Base-by-base conservation (phyloP, 371 early-diverging fungal genomes). In the Mucor circinelloides region DNA sequence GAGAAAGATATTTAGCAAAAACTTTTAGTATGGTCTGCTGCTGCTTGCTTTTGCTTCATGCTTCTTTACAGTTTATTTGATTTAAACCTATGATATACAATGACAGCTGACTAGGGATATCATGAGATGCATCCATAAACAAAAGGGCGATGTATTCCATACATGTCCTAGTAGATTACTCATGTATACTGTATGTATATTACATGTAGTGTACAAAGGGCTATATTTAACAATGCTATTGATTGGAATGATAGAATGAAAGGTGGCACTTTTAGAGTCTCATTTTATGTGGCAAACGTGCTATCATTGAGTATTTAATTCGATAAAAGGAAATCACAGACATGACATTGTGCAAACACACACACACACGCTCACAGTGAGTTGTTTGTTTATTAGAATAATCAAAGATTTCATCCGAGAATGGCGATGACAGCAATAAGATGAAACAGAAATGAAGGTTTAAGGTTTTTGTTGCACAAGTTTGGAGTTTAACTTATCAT, bases 1-100 rank as follows among this genome's bases (percentile, higher is more conserved):
- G n/a, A 5, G 13, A 15, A 28, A 10, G 28, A 59, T 2, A 59
- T 56, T 32, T 46, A 42, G 44, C 27, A 67, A 55, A 54, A 44
- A 60, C 67, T 67, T 67, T 67, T 61, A 67, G 67, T 60, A 61
- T 67, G 67, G 61, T 61, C 67, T 67, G 67, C 67, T 67, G 67
- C 67, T 61, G 60, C 61, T 50, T 62, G 62, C 62, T 62, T 19
- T 25, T 52, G 32, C 62, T 50, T 62, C 23, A 34, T 62, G 52
- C 48, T 52, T 62, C 32, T 62, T 32, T 48, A 52, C 27, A 15
- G n/a, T 28, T 60, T 23, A 21, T 48, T 48, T 48, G 48, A 48
- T 48, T 54, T 67, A 60, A 63, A 54, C 38, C 64, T 63, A 55
- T 63, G 55, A 63, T 63, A 48, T 48, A 23, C 8, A 48, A 48